Base-by-base conservation (phyloP, 306 rosid genomes). In the Senna siamea region DNA sequence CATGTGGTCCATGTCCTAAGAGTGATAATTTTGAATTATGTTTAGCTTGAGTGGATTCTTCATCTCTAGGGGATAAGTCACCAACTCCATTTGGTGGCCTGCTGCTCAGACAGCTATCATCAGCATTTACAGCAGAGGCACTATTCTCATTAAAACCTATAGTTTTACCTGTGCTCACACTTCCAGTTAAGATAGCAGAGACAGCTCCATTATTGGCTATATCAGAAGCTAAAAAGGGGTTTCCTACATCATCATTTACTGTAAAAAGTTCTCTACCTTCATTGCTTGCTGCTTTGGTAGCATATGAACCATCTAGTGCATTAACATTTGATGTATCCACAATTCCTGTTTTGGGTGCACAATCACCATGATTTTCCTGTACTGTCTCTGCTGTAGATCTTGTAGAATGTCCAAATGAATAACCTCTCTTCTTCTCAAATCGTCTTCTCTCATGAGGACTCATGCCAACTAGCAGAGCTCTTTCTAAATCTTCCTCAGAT, bases 1-100 rank as follows among this genome's bases (percentile, higher is more conserved):
- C 99, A 74, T 92, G 99, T 15, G 97, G 97, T 46, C 99, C 99
- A 75, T 94, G 99, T 57, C 97, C 99, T 77, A 92, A 80, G 28
- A 94, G 84, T 38, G 97, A 94, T 48, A 87, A 76, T 74, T 94
- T 88, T 12, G 96, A 57, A 79, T 81, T 85, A 37, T 84, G 88
- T 57, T 77, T 86, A 55, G 77, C 65, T 61, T 67, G 82, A 32
- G 76, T 60, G 41, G 74, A 68, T 75, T 74, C 84, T 37, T 79
- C 86, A 53, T 64, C 43, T 68, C 48, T 30, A 7, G 41, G 76
- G 64, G 73, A 51, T 54, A 46, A 53, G 63, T 79, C 81, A 63
- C 56, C 76, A 30, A 37, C 69, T 76, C 80, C 88, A 66, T 82
- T 79, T 63, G 72, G 53, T 38, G 75, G 63, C 69, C 52, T 72